Base-by-base conservation (phyloP, 352 stramenopile species). In the Phytophthora pinifolia region DNA sequence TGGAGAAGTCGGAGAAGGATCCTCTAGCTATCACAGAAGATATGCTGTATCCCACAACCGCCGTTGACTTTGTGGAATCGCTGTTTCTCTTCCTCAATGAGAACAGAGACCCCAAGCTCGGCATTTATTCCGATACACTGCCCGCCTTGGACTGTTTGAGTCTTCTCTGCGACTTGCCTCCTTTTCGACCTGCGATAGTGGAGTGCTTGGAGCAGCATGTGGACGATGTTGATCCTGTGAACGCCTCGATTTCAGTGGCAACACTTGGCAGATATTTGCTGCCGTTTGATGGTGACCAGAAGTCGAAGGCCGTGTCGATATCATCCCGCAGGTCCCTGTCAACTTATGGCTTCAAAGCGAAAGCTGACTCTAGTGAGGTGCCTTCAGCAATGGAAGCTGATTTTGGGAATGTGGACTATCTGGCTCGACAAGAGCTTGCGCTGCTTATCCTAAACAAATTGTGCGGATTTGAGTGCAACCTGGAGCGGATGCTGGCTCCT, bases 361-460 rank as follows among this genome's bases (percentile, higher is more conserved):
- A 77, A 25, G 53, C 29, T 9, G 58, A 65, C 10, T 54, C 69
- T 10, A 49, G 71, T 12, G 62, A 80, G 36, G 57, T 54, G 2
- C 62, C 65, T 2, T 46, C 54, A 15, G 61, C 53, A 8, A 86
- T 86, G 67, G 77, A 89, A 34, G 54, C 63, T 15, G 78, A 89
- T n/a, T 92, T 90, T 60, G 83, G 83, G 14, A 90, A 89, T 44
- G 58, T 74, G 0, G 83, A 93, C 46, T 93, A 91, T 52, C 53
- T 91, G 41, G 74, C 73, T 38, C 78, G 83, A 0, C 83, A 93
- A 64, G 83, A 93, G 34, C 72, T 85, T 38, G 80, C 83, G 1
- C 45, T 93, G 17, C 67, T 89, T 9, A 84, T 93, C 15, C 42
- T 93, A 3, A 91, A 89, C 67, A 91, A 89, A 62, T 77, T 93